A percentile compares a stretch with the other conserved stretches of the same genome.
Evolutionary conservation across 2,329 filamentous ascomycete species (phyloP).

Genomic region (Diplodia corticola): DNA sequence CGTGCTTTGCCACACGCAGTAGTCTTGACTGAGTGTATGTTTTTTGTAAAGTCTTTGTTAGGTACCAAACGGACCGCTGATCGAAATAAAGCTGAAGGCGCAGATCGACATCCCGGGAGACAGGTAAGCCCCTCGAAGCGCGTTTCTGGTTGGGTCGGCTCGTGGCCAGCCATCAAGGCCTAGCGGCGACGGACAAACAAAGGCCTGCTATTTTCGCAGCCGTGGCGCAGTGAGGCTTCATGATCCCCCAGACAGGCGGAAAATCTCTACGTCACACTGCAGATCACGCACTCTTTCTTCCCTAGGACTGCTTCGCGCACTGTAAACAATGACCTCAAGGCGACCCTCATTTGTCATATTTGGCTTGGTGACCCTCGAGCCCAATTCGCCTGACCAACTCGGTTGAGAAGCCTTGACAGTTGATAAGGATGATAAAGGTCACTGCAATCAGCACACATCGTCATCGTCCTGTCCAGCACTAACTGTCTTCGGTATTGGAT

Average conservation of each 20-base stretch:
- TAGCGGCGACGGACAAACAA: not conserved
- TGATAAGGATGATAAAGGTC: not conserved
- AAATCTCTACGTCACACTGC: constrained; percentile 13
- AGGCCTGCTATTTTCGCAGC: no score
- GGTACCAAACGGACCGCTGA: not conserved
- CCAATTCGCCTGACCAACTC: not conserved
- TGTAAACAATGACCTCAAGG: not conserved
- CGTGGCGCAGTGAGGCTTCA: no score
- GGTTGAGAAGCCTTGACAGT: not conserved
- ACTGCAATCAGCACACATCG: not conserved
- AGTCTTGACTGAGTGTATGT: not conserved
- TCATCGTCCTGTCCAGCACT: not conserved
- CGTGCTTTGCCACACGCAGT: not conserved
- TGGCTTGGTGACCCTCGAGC: not conserved
- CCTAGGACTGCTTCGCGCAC: not conserved
- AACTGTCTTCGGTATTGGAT: not conserved
- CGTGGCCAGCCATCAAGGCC: not conserved
- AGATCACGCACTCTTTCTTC: not conserved
- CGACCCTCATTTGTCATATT: not conserved
- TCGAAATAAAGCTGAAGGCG: constrained; percentile 9
- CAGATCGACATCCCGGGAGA: constrained; percentile 1
- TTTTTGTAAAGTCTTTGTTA: not conserved
- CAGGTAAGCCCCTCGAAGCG: not conserved
- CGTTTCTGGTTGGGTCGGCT: not conserved
- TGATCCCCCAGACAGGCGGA: not conserved